These are phyloP conservation scores for Rutstroemia sp. DNA, from an alignment of 2,329 filamentous ascomycete genomes.

Conservation along the genomic window DNA sequence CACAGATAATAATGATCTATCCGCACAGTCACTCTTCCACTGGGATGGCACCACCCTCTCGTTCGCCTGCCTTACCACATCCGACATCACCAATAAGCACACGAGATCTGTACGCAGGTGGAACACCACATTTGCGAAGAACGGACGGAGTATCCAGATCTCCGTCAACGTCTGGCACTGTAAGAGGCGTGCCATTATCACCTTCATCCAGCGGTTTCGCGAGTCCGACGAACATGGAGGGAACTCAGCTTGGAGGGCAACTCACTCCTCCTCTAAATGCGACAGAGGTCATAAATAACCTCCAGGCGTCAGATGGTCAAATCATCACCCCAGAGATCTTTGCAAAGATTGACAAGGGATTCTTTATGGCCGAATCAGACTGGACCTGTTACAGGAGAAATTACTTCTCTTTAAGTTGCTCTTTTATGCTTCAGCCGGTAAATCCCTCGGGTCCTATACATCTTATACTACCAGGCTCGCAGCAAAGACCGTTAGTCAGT, in stretches of 20 bases:
- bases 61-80: conserved; percentile 28
- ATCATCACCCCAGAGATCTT: conserved; percentile 53
- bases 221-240: conserved; percentile 29
- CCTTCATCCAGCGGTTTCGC: conserved; percentile 29
- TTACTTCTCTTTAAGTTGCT: conserved; percentile 62
- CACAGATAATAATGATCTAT: conserved; percentile 26
- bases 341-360: conserved; percentile 64
- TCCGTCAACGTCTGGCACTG: conserved; percentile 23
- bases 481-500: conserved; percentile 36
- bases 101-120: conserved; percentile 28
- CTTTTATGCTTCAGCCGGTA: conserved; percentile 48
- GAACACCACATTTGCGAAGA: conserved; percentile 26
- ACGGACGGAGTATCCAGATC: conserved; percentile 28
- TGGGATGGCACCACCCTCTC: conserved; percentile 28
- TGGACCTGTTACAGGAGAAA: conserved; percentile 72
- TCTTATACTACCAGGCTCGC: conserved; percentile 20
- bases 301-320: conserved; percentile 42
- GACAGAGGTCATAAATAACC: conserved; percentile 37
- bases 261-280: conserved; percentile 30
- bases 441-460: conserved; percentile 36
- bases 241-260: conserved; percentile 15
- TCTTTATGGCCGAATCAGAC: conserved; percentile 56
- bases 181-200: conserved; percentile 27
- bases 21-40: conserved; percentile 24
- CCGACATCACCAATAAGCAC: conserved; percentile 24